A percentile compares a stretch with the other conserved stretches of the same genome.
Conservation (phyloP, 1,284 basidiomycete genomes). For the Cystobasidium sp. region DNA sequence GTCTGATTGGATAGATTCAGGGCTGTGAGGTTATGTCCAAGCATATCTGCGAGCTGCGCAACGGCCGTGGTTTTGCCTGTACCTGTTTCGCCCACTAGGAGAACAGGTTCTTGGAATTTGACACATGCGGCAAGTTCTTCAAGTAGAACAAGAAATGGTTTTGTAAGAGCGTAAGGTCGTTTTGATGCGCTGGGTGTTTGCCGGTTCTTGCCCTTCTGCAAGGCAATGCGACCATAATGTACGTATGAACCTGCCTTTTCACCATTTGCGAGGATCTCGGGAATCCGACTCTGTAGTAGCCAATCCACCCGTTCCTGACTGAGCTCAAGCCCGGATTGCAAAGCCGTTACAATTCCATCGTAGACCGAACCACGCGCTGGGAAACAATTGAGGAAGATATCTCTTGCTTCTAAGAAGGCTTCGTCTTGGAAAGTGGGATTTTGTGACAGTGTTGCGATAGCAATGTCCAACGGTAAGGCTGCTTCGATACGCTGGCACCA, state of each 20-base stretch:
- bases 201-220: constrained; percentile 25
- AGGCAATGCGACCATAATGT: constrained; percentile 1
- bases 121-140: constrained; percentile 80
- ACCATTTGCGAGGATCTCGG: constrained; percentile 43
- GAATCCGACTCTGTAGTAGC: constrained; percentile 48
- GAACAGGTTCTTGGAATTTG: constrained; percentile 76
- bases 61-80: constrained; percentile 97
- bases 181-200: constrained; percentile 45
- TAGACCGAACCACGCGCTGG: constrained; percentile 47
- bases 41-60: constrained; percentile 81
- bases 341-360: constrained; percentile 8
- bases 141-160: constrained; percentile 78
- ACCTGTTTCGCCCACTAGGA: constrained; percentile 96
- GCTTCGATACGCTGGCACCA: constrained; percentile 76
- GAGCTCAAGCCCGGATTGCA: constrained; percentile 31
- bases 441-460: constrained; percentile 46
- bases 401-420: constrained; percentile 84
- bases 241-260: constrained; percentile 2
- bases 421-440: constrained; percentile 84
- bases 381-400: constrained; percentile 84
- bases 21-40: constrained; percentile 77
- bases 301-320: constrained; percentile 49
- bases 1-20: constrained; percentile 97
- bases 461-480: constrained; percentile 62
- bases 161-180: constrained; percentile 86